Evolutionary conservation across 208 protist genomes (phyloP).

Genomic region (Crithidia acanthocephali): DNA sequence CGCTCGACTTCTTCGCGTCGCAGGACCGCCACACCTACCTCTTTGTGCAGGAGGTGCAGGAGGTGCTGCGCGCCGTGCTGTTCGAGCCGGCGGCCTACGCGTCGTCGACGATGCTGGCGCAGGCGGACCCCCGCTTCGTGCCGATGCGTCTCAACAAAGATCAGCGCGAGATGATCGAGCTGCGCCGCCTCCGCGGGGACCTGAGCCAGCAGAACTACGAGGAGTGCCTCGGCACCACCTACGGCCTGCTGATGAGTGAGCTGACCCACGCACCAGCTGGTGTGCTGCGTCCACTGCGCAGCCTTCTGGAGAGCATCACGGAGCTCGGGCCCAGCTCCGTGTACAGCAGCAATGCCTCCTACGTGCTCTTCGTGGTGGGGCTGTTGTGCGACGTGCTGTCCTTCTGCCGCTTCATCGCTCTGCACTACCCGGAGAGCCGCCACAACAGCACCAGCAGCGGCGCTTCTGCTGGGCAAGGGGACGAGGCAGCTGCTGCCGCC

Average conservation of each 20-base stretch:
- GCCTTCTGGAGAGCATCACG: conserved; percentile 49
- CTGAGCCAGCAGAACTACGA: conserved; percentile 41
- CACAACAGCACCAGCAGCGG: conserved; percentile 1
- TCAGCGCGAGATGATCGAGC: conserved; percentile 49
- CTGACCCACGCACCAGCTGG: conserved; percentile 57
- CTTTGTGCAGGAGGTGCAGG: conserved; percentile 57
- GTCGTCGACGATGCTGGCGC: conserved; percentile 27
- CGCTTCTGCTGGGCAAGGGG: not conserved
- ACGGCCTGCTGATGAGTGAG: conserved; percentile 90
- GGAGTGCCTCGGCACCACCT: conserved; percentile 71
- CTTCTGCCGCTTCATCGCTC: conserved; percentile 45
- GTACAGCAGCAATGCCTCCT: conserved; percentile 80
- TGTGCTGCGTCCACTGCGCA: conserved; percentile 55
- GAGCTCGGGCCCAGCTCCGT: conserved; percentile 73
- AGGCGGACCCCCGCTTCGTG: conserved; percentile 50
- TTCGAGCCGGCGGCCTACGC: conserved; percentile 92
- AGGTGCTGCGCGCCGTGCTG: conserved; percentile 85
- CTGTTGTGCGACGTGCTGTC: conserved; percentile 63
- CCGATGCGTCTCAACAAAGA: conserved; percentile 66
- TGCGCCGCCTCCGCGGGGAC: conserved; percentile 42
- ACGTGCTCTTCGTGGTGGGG: conserved; percentile 69
- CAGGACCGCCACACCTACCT: conserved; percentile 86
- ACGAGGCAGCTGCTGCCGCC: not conserved
- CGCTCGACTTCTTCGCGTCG: conserved; percentile 88
- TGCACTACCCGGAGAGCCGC: too few species aligned